A percentile compares a stretch with the other conserved stretches of the same genome.
phyloP scores from a whole-genome alignment of 805 yeast genomes.

The Wickerhamomyces bovis region DNA sequence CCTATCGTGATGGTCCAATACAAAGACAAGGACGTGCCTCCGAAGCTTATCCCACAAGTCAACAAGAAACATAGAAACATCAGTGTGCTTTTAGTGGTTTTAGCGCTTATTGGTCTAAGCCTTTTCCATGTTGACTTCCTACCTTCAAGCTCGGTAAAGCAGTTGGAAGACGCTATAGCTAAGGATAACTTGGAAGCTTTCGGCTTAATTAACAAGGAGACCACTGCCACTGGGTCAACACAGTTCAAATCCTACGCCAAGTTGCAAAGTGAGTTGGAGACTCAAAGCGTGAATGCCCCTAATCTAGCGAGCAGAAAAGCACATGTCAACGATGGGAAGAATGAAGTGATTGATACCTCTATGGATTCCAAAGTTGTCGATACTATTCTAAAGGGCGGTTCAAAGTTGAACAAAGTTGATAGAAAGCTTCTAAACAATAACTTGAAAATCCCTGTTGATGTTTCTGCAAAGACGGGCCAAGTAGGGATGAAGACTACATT shows the following conservation, averaged over 20 bases:
- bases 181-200: background rate
- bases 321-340: constrained; percentile 1
- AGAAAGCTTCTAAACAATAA: background rate
- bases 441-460: background rate
- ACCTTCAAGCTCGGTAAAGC: background rate
- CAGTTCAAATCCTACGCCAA: background rate
- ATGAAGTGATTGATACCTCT: constrained; percentile 9
- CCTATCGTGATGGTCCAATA: background rate
- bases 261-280: background rate
- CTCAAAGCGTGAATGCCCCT: background rate
- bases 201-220: background rate
- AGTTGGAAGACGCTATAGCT: background rate
- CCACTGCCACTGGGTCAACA: background rate
- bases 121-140: background rate
- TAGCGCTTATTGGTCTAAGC: background rate
- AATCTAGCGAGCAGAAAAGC: background rate
- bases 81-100: background rate
- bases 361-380: constrained; percentile 16
- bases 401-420: background rate
- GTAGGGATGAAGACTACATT: background rate
- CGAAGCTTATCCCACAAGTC: background rate
- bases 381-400: constrained; percentile 4
- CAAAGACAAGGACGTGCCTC: background rate
- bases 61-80: background rate
- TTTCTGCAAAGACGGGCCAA: background rate